Base-by-base conservation (phyloP, 768 basidiomycete genomes). In the Boletus rufocinnamomeus region DNA sequence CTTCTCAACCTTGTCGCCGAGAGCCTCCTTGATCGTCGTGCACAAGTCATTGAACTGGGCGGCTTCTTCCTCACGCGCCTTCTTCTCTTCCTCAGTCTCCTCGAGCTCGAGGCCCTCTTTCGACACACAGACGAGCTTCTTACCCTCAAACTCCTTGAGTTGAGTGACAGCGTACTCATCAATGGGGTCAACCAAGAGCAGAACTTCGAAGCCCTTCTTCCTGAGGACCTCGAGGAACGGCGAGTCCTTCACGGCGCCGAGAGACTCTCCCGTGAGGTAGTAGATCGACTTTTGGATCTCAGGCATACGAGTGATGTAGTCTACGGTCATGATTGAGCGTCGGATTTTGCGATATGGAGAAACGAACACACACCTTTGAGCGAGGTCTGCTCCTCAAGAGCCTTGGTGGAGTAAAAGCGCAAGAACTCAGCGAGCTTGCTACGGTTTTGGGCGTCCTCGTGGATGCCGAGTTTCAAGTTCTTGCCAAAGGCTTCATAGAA, bases 231-330 rank as follows among this genome's bases (percentile, higher is more conserved):
- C 96, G 57, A 98, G 88, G 95, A 98, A 98, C 21, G 96, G 96
- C 47, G 96, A 98, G 76, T 98, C 94, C 71, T 83, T 86, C 67
- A 89, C 86, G 54, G 93, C 84, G 57, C 86, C 87, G 52, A 99
- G 89, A 6, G 94, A 96, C 82, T 99, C 96, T 75, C 96, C 96
- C 54, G 96, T 99, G 66, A 98, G 90, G 83, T 96, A 98, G 85
- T 98, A 99, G 77, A 99, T 93, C 66, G 93, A 91, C 77, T 98
- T 98, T 77, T 99, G 96, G 64, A 94, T 84, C 79, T 98, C 94
- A 61, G 95, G 96, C 95, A 97, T 98, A 68, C 96, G 96, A 54
- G 95, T 98, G 75, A 98, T 96, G 82, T 98, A 99, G 81, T 99
- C 93, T 94, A 63, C 14, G 61, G 25, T 40, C 4, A 47, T 11